A percentile compares a stretch with the other conserved stretches of the same genome.
Conservation (phyloP, 2,329 filamentous ascomycete species). For the Stemphylium beticola region DNA sequence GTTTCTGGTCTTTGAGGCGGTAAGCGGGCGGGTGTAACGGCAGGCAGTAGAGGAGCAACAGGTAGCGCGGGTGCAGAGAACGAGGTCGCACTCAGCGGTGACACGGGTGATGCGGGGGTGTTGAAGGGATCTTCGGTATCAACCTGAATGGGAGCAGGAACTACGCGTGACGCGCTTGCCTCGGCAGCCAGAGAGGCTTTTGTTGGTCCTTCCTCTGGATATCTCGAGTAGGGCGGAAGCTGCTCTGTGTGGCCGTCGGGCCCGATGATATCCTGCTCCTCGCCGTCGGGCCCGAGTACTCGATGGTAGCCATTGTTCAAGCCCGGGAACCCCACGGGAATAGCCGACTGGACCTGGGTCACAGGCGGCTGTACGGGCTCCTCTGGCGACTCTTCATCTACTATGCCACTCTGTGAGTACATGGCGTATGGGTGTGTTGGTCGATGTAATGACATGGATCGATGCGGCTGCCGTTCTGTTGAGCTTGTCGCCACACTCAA, state of each 20-base stretch:
- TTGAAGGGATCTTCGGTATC: conserved; percentile 36
- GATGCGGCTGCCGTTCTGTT: conserved; percentile 65
- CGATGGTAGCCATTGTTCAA: conserved; percentile 71
- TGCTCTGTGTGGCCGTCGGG: conserved; percentile 90
- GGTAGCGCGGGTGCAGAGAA: conserved; percentile 29
- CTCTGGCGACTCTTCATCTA: conserved; percentile 42
- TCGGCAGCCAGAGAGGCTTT: conserved; percentile 57
- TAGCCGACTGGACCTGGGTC: conserved; percentile 52
- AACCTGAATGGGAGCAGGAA: conserved; percentile 26
- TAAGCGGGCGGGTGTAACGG: conserved; percentile 36
- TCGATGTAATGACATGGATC: conserved; percentile 64
- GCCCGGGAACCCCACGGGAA: conserved; percentile 78
- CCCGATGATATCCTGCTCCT: conserved; percentile 87
- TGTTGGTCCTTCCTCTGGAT: conserved; percentile 75
- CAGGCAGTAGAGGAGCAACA: conserved; percentile 28
- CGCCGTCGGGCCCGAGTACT: conserved; percentile 77
- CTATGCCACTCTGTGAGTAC: conserved; percentile 81
- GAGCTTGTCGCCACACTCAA: conserved; percentile 75
- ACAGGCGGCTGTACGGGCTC: conserved; percentile 38
- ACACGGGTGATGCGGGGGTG: conserved; percentile 32
- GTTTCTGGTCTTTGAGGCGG: conserved; percentile 42
- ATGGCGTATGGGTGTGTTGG: conserved; percentile 86
- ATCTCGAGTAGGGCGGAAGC: conserved; percentile 87
- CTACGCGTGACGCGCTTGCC: conserved; percentile 40
- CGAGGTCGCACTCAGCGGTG: conserved; percentile 26